Evolutionary conservation across 805 yeast species (phyloP).

Genomic region (Kodamaea jinghongensis): DNA sequence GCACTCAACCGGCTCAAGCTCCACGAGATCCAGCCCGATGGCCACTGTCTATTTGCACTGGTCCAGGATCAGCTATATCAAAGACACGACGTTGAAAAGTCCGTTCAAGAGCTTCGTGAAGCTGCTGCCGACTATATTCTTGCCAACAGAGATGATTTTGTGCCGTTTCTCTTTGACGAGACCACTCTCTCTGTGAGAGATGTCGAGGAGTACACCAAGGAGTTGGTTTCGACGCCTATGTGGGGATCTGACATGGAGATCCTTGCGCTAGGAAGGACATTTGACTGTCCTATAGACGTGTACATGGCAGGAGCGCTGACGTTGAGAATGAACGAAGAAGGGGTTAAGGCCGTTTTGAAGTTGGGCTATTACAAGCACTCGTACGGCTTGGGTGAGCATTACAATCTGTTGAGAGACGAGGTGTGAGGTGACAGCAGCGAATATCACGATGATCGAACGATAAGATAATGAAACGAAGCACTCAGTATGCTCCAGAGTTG

Average conservation of each 20-base stretch:
- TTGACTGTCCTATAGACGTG: constrained; percentile 70
- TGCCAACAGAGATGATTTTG: constrained; percentile 62
- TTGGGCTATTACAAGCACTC: constrained; percentile 81
- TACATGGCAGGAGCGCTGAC: constrained; percentile 75
- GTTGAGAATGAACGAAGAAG: constrained; percentile 39
- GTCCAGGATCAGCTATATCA: constrained; percentile 68
- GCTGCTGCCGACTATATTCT: constrained; percentile 67
- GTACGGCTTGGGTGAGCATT: constrained; percentile 93
- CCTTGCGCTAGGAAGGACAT: constrained; percentile 72
- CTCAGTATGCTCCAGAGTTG: no score
- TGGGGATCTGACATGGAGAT: constrained; percentile 98
- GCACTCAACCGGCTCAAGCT: constrained; percentile 47
- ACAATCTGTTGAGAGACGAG: constrained; percentile 57
- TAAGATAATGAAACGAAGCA: no score
- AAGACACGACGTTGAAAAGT: constrained; percentile 42
- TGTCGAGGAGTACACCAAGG: constrained; percentile 63
- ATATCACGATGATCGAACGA: no score
- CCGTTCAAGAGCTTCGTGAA: constrained; percentile 56
- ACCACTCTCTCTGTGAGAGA: constrained; percentile 60
- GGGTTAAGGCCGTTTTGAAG: constrained; percentile 33
- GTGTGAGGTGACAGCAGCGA: no score
- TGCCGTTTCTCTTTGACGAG: constrained; percentile 84
- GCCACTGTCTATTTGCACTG: constrained; percentile 89
- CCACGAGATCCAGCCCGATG: constrained; percentile 82
- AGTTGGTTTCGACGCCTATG: constrained; percentile 72